Evolutionary conservation across 1,139 yeast species (phyloP).

Genomic region (Lodderomyces parapsilosis): DNA sequence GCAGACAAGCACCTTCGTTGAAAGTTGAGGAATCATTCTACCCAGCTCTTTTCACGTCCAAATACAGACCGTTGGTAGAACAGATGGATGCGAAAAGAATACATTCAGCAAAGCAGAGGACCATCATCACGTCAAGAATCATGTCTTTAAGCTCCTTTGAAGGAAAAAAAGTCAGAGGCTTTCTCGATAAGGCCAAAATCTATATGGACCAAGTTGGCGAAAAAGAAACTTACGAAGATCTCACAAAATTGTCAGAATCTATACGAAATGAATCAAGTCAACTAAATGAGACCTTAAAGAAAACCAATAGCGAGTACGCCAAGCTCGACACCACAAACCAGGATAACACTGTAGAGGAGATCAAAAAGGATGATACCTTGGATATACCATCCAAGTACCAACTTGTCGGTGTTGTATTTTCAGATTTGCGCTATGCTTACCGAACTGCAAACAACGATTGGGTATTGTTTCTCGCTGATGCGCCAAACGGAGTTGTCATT

Average conservation of each 20-base stretch:
- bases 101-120: constrained; percentile 17
- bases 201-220: constrained; percentile 17
- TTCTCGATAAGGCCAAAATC: constrained; percentile 22
- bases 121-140: constrained; percentile 21
- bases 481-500: neutral
- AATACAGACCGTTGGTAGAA: constrained; percentile 19
- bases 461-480: constrained; percentile 17
- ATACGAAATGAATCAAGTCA: constrained; percentile 17
- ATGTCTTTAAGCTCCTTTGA: constrained; percentile 35
- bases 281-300: constrained; percentile 19
- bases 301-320: constrained; percentile 19
- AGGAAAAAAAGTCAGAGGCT: constrained; percentile 31
- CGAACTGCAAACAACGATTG: constrained; percentile 13
- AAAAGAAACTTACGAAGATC: constrained; percentile 23
- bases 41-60: constrained; percentile 31
- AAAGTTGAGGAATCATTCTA: constrained; percentile 28
- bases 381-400: constrained; percentile 21
- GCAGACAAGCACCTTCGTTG: constrained; percentile 18
- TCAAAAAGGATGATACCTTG: constrained; percentile 11
- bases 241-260: constrained; percentile 20
- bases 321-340: constrained; percentile 23
- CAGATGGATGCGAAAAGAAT: constrained; percentile 21
- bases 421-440: constrained; percentile 30
- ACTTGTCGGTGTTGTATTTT: constrained; percentile 29
- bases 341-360: constrained; percentile 19